Evolutionary conservation across 331 rosid species (phyloP).

Genomic region (Stylosanthes scabra): DNA sequence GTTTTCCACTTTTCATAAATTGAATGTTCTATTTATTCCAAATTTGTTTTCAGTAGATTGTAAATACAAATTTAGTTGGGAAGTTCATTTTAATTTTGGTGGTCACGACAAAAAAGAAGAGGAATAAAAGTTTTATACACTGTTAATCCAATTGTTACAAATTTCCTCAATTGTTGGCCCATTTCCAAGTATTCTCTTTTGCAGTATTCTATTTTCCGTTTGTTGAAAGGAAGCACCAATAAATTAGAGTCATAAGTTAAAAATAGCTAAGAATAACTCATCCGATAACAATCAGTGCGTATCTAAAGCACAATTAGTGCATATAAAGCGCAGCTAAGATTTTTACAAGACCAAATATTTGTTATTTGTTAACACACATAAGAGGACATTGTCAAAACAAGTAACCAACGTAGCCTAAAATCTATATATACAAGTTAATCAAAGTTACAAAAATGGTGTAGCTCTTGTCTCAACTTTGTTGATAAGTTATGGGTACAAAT

Average conservation of each 20-base stretch:
- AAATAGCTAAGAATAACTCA: not conserved
- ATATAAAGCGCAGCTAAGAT: conserved; percentile 11
- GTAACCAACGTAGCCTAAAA: conserved; percentile 32
- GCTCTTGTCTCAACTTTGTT: conserved; percentile 56
- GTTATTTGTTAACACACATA: conserved; percentile 12
- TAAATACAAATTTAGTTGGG: conserved; percentile 36
- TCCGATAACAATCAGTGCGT: not conserved
- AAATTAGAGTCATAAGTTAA: not conserved
- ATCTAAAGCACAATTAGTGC: not conserved
- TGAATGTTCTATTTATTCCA: conserved; percentile 1
- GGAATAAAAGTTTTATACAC: too few relatives aligned
- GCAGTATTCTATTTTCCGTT: too few relatives aligned
- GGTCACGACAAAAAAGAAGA: not conserved
- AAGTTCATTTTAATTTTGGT: conserved; percentile 5
- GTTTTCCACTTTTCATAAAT: conserved; percentile 20
- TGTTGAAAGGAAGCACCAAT: not conserved
- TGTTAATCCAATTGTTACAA: too few relatives aligned
- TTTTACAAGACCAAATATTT: not conserved
- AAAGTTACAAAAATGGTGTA: not conserved
- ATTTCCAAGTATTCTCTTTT: too few relatives aligned
- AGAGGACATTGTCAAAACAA: not conserved
- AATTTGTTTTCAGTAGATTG: conserved; percentile 9
- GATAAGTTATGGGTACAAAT: conserved; percentile 97
- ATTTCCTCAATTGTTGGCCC: too few relatives aligned
- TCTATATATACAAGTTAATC: conserved; percentile 41